Evolutionary conservation across 2,329 filamentous ascomycete genomes (phyloP), one percentile per base, ranked within the genome.

Genomic region (Xylariaceae sp.): DNA sequence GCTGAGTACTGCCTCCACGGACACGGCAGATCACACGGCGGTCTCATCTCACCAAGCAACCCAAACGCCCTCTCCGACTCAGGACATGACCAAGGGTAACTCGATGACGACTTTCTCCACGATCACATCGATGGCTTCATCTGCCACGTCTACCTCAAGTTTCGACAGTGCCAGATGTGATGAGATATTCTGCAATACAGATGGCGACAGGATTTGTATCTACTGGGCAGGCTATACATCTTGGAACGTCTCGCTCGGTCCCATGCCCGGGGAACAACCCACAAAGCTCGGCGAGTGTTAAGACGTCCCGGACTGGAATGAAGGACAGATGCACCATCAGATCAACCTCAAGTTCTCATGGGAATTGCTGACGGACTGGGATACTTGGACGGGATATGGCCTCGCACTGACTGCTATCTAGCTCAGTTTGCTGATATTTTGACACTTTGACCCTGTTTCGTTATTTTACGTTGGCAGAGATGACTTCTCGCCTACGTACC

Each of bases 201-300:
- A 63, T 13, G 65, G 66, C 3, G 67, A 58, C 11, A 62, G 56
- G 11, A 55, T 68, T 34, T 73, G 71, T 58, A 62, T 66, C 51
- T 71, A 71, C 59, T 73, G 67, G 68, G 71, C 62, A 13, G 70
- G 70, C 18, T 60, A 66, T 57, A 72, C 71, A 3, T 65, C 66
- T 13, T 72, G 62, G 60, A 68, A 72, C 11, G 59, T 68, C 42
- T 64, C 61, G 18, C 61, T 55, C 2, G 69, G 69, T 4, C 66
- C 67, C 3, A 58, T 70, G 1, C 68, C 71, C 2, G 71, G 71
- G 8, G 67, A 68, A 62, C 53, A 51, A 3, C 58, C 62, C 15
- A 68, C 67, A 3, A 23, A 62, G 1, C 58, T 70, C 9, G 69
- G 68, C 8, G 47, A 64, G 17, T 70, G 66, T 58, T 59, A 58